Evolutionary conservation across 1,139 yeast genomes (phyloP).

Genomic region (Taiozyma sp.): DNA sequence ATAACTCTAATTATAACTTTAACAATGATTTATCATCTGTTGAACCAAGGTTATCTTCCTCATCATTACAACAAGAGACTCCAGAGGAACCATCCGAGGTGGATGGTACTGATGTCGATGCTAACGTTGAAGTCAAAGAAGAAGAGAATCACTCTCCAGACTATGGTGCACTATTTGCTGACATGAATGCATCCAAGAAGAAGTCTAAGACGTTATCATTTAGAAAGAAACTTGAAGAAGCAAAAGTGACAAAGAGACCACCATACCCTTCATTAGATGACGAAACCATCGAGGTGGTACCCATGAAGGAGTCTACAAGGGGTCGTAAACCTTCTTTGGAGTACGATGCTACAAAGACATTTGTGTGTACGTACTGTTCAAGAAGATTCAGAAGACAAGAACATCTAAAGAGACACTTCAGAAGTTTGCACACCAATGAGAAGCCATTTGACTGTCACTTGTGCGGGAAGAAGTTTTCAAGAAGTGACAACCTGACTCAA

Average conservation of each 20-base stretch:
- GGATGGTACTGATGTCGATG: not conserved
- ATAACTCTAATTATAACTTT: conserved; percentile 19
- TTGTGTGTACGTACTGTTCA: conserved; percentile 41
- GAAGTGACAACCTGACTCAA: conserved; percentile 73
- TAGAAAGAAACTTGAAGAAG: conserved; percentile 9
- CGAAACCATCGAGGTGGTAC: conserved; percentile 9
- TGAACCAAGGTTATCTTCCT: not conserved
- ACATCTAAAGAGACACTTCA: conserved; percentile 71
- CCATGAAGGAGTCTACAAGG: conserved; percentile 27
- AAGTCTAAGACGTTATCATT: conserved; percentile 13
- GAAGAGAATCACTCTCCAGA: conserved; percentile 20
- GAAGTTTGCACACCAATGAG: conserved; percentile 70
- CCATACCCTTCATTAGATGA: conserved; percentile 9
- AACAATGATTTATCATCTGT: conserved; percentile 4
- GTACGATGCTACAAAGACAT: conserved; percentile 31
- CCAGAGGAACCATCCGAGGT: not conserved
- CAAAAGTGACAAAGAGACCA: not conserved
- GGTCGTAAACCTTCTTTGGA: conserved; percentile 37
- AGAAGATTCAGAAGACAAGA: conserved; percentile 73
- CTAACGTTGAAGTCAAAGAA: not conserved
- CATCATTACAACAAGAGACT: not conserved
- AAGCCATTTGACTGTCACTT: conserved; percentile 71
- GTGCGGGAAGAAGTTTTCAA: conserved; percentile 69
- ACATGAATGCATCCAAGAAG: conserved; percentile 17
- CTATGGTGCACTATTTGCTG: conserved; percentile 24